Percentiles rank a stretch among this genome's conserved stretches.
These are phyloP conservation scores for Tetrapisispora pingtungensis DNA, from an alignment of 805 yeast species.

Conservation along the genomic window DNA sequence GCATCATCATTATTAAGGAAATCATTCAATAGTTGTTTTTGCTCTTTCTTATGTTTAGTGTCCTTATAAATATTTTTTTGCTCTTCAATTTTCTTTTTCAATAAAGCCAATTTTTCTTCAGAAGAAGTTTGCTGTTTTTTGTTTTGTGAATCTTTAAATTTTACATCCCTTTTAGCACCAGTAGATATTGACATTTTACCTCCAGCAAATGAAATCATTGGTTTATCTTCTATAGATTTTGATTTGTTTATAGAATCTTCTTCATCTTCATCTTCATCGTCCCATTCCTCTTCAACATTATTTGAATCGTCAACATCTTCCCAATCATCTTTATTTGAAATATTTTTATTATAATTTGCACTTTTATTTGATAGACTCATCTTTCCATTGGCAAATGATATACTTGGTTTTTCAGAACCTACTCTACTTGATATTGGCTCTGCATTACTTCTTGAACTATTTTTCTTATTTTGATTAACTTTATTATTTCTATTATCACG, in stretches of 20 bases:
- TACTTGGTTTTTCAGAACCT: background rate
- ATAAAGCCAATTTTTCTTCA: constrained; percentile 10
- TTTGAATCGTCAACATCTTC: background rate
- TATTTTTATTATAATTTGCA: background rate
- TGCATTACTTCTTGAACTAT: background rate
- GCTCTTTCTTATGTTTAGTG: constrained; percentile 20
- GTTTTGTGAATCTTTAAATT: background rate
- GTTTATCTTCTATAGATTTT: background rate
- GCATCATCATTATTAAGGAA: constrained; percentile 21
- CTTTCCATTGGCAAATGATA: constrained; percentile 2
- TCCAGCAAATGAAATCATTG: constrained; percentile 1
- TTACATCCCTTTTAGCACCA: background rate
- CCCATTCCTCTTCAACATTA: background rate
- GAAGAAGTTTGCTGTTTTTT: background rate
- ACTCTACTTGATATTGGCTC: background rate
- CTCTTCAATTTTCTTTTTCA: constrained; percentile 25
- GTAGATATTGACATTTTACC: constrained; percentile 1
- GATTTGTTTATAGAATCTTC: background rate
- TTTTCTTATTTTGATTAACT: too few species aligned
- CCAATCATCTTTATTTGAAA: background rate
- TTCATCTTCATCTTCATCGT: background rate
- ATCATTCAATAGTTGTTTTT: constrained; percentile 19
- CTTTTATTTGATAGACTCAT: background rate
- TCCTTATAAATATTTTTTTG: constrained; percentile 19
- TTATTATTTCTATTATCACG: too few species aligned